Evolutionary conservation across 164 flowering plant species (phyloP).

Genomic region (Platanus orientalis): DNA sequence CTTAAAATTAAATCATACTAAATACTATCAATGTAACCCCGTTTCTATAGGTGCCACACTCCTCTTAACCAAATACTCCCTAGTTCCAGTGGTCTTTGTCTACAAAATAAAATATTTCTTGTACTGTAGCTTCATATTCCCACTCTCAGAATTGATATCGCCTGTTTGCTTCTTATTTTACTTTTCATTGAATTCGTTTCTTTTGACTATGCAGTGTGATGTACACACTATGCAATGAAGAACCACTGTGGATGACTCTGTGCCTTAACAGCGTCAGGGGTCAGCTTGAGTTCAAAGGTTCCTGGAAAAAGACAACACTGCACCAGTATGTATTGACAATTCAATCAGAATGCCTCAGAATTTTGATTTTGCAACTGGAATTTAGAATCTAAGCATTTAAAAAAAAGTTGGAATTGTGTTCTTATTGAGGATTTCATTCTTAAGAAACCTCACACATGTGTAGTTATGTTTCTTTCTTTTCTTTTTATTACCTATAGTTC

Average conservation of each 20-base stretch:
- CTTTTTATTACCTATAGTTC: not conserved
- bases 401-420: not conserved
- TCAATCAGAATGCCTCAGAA: not conserved
- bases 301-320: conserved; percentile 83
- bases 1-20: no score
- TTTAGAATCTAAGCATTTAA: not conserved
- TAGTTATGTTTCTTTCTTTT: not conserved
- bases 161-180: not conserved
- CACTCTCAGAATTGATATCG: not conserved
- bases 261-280: conserved; percentile 50
- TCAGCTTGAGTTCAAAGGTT: conserved; percentile 64
- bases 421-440: not conserved
- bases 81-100: not conserved
- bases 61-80: no score
- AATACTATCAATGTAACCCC: no score
- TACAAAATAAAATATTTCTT: not conserved
- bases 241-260: conserved; percentile 89
- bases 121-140: not conserved
- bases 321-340: conserved; percentile 41
- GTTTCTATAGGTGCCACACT: no score
- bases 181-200: not conserved
- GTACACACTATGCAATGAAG: conserved; percentile 92
- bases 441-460: not conserved
- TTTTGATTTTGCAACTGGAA: not conserved
- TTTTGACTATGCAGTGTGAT: conserved; percentile 58